Conservation (phyloP, 2,329 filamentous ascomycete genomes). For the Trichoderma atroviride region DNA sequence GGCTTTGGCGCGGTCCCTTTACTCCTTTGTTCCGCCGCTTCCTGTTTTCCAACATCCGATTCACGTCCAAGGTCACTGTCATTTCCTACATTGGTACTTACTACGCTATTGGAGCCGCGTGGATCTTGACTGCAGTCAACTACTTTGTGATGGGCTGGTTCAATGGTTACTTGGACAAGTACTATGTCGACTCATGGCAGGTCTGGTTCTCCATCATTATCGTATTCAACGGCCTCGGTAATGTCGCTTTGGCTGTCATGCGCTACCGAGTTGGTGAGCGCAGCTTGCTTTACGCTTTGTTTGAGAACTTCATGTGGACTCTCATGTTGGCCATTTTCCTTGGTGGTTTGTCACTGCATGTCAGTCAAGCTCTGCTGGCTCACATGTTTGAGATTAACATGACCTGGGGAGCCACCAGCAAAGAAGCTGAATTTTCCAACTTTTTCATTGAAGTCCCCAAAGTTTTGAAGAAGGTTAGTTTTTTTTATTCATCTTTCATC, state of each 20-base stretch:
- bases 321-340: conserved; percentile 77
- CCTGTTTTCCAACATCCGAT: conserved; percentile 70
- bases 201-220: conserved; percentile 81
- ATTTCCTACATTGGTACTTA: conserved; percentile 79
- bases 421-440: conserved; percentile 78
- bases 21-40: conserved; percentile 78
- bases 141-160: conserved; percentile 78
- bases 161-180: conserved; percentile 77
- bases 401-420: conserved; percentile 82
- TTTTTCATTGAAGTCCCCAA: conserved; percentile 85
- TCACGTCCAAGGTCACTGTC: conserved; percentile 76
- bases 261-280: conserved; percentile 71
- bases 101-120: conserved; percentile 75
- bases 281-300: conserved; percentile 57
- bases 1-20: conserved; percentile 74
- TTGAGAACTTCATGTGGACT: conserved; percentile 74
- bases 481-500: conserved; percentile 40
- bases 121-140: conserved; percentile 72
- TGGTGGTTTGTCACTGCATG: conserved; percentile 77
- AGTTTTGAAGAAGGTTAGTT: conserved; percentile 73
- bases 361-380: conserved; percentile 75
- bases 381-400: conserved; percentile 89
- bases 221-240: conserved; percentile 75
- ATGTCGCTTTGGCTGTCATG: conserved; percentile 71
- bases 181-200: conserved; percentile 77